phyloP scores from a whole-genome alignment of 2,329 filamentous ascomycete species.

The Exophiala xenobiotica region DNA sequence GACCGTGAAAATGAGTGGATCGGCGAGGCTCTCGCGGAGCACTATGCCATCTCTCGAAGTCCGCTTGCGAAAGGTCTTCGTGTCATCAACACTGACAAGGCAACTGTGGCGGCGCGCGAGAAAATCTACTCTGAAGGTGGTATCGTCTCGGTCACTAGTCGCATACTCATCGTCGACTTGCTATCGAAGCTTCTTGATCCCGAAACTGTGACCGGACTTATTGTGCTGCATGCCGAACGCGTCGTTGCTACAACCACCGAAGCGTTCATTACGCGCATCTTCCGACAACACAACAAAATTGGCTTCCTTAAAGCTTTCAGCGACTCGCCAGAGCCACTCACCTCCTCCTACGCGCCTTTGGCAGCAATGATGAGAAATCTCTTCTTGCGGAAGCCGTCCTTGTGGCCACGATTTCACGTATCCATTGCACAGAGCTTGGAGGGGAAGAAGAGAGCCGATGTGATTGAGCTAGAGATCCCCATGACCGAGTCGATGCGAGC shows the following conservation, averaged over 20 bases:
- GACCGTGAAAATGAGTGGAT: constrained; percentile 97
- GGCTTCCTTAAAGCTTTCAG: constrained; percentile 97
- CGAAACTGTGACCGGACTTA: constrained; percentile 79
- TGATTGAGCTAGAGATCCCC: constrained; percentile 91
- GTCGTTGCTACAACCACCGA: constrained; percentile 84
- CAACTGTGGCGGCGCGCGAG: constrained; percentile 80
- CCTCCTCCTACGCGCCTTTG: constrained; percentile 81
- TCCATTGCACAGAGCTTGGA: constrained; percentile 86
- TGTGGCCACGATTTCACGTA: constrained; percentile 93
- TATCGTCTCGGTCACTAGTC: constrained; percentile 92
- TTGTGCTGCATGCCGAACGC: constrained; percentile 83
- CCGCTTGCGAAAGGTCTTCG: constrained; percentile 80
- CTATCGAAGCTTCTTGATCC: constrained; percentile 78
- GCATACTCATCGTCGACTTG: constrained; percentile 91
- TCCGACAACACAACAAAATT: constrained; percentile 87
- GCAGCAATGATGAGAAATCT: constrained; percentile 89
- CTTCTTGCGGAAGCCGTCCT: constrained; percentile 80
- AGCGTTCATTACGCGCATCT: constrained; percentile 92
- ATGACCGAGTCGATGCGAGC: constrained; percentile 94
- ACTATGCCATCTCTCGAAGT: constrained; percentile 84
- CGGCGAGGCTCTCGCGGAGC: constrained; percentile 90
- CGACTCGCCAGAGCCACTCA: constrained; percentile 88
- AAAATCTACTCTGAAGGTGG: constrained; percentile 89
- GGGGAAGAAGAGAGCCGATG: constrained; percentile 88
- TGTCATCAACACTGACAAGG: constrained; percentile 91